phyloP scores from a whole-genome alignment of 257 asterid species.

The Catharanthus roseus region DNA sequence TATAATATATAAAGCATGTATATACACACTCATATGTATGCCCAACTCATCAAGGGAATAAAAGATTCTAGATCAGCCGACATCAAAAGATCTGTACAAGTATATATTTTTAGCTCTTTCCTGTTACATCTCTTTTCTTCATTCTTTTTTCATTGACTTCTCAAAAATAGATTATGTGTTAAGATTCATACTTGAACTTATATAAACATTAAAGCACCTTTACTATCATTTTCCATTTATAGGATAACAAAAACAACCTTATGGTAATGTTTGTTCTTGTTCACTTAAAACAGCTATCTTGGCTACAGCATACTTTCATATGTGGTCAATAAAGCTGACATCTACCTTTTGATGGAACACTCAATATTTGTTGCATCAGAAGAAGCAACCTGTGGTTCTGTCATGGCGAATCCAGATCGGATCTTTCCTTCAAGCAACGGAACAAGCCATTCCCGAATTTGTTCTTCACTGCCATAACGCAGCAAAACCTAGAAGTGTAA shows the following conservation, averaged over 20 bases:
- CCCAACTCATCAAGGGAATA: background rate
- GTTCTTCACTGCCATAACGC: conserved; percentile 86
- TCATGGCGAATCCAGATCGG: conserved; percentile 97
- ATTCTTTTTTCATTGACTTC: background rate
- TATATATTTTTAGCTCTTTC: background rate
- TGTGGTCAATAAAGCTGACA: background rate
- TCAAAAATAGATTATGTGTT: background rate
- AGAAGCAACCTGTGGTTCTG: conserved; percentile 97
- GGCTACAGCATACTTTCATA: background rate
- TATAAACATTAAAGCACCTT: background rate
- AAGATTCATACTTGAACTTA: background rate
- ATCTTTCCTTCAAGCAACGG: conserved; percentile 88
- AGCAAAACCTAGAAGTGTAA: conserved; percentile 53
- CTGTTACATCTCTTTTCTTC: background rate
- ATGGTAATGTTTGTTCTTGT: background rate
- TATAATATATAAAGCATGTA: background rate
- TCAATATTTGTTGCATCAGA: conserved; percentile 97
- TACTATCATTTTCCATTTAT: background rate
- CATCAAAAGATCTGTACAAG: background rate
- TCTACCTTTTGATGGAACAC: conserved; percentile 84
- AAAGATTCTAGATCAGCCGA: background rate
- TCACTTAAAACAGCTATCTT: background rate
- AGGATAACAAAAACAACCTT: background rate
- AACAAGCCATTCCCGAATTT: conserved; percentile 72
- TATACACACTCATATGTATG: background rate